Percentiles rank a stretch among this genome's conserved stretches.
These are phyloP conservation scores for Ogataea parapolymorpha DNA, from an alignment of 805 yeast genomes.

Conservation along the genomic window DNA sequence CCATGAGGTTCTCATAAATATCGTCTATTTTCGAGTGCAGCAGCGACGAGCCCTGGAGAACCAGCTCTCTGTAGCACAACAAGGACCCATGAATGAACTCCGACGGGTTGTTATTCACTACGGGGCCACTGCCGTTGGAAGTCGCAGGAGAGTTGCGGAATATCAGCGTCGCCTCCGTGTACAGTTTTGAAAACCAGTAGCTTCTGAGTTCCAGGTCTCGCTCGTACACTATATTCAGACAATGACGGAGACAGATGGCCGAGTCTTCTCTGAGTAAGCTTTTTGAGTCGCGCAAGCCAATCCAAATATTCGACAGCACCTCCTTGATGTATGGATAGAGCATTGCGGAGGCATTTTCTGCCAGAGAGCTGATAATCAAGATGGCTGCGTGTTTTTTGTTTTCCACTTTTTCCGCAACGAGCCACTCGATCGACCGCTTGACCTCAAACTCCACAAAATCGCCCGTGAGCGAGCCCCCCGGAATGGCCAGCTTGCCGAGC, in stretches of 20 bases:
- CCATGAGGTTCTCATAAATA: constrained; percentile 69
- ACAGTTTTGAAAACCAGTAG: constrained; percentile 69
- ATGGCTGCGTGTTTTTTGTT: constrained; percentile 88
- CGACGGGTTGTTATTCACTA: constrained; percentile 28
- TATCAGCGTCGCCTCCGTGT: constrained; percentile 31
- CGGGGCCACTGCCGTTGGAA: constrained; percentile 6
- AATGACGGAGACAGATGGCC: constrained; percentile 72
- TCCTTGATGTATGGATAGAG: constrained; percentile 74
- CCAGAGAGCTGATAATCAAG: constrained; percentile 75
- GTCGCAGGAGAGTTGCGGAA: constrained; percentile 22
- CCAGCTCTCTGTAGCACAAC: constrained; percentile 74
- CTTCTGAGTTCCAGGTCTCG: constrained; percentile 69
- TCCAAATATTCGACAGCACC: constrained; percentile 81
- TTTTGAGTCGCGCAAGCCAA: constrained; percentile 78
- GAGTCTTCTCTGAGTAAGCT: constrained; percentile 75
- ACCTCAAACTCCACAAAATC: constrained; percentile 93
- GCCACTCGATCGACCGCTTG: constrained; percentile 85
- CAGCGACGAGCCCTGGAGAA: constrained; percentile 68
- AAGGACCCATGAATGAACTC: constrained; percentile 88
- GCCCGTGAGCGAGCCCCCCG: constrained; percentile 86
- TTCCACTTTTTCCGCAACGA: constrained; percentile 83
- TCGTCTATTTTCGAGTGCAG: constrained; percentile 69
- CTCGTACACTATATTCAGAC: constrained; percentile 74
- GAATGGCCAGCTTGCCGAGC: constrained; percentile 82
- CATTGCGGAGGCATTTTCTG: constrained; percentile 81